These are phyloP conservation scores for Hyphopichia wangnamkhiaoensis DNA, from an alignment of 1,139 yeast species.

Conservation along the genomic window DNA sequence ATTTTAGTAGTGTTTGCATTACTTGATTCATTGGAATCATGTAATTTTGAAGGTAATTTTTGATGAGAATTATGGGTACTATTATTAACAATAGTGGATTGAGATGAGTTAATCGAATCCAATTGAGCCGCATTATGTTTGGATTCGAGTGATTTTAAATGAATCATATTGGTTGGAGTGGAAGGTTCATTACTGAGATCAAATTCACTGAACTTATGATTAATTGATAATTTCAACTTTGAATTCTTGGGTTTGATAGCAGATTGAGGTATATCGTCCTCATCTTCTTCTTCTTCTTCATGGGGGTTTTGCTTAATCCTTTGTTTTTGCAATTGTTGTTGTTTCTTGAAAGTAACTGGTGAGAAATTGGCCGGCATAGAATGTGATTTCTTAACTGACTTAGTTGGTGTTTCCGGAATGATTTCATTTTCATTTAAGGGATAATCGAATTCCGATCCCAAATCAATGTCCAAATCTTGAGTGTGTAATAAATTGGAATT, in stretches of 20 bases:
- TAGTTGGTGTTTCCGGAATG: conserved; percentile 47
- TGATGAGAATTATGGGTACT: background rate
- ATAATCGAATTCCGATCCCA: conserved; percentile 17
- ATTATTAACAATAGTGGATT: conserved; percentile 8
- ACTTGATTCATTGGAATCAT: background rate
- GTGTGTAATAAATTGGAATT: conserved; percentile 11
- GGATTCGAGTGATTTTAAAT: conserved; percentile 4
- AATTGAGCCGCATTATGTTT: conserved; percentile 2
- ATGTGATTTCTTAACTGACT: conserved; percentile 33
- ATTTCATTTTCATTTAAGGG: conserved; percentile 16
- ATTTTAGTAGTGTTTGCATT: conserved; percentile 18
- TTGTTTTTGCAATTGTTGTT: conserved; percentile 3
- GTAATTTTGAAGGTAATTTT: background rate
- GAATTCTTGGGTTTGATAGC: conserved; percentile 3
- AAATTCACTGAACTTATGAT: conserved; percentile 5
- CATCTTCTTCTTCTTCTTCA: conserved; percentile 3
- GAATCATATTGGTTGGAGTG: conserved; percentile 27
- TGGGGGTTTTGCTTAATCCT: conserved; percentile 1
- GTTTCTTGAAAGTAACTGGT: conserved; percentile 19
- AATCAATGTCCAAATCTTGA: conserved; percentile 27
- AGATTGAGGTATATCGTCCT: background rate
- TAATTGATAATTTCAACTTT: conserved; percentile 1
- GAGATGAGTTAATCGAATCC: conserved; percentile 14
- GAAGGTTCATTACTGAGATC: conserved; percentile 24
- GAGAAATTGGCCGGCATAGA: conserved; percentile 33